Evolutionary conservation across 2,329 filamentous ascomycete genomes (phyloP).

Genomic region (Pestalotiopsis sp.): DNA sequence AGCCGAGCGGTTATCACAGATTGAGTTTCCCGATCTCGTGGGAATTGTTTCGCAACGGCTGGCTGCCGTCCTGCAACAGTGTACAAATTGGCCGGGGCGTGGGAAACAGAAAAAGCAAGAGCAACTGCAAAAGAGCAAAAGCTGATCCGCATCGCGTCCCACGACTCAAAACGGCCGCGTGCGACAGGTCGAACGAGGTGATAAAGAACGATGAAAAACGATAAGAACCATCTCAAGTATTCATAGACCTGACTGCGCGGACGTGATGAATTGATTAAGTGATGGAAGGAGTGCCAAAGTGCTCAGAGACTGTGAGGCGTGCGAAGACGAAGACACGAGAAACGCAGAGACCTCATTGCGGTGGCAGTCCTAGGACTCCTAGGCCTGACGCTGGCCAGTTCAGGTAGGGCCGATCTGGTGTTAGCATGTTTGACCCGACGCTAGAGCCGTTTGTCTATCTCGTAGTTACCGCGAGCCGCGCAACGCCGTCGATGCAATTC

Average conservation of each 20-base stretch:
- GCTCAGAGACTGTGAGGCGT: not conserved
- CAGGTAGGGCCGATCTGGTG: not conserved
- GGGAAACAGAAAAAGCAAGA: not conserved
- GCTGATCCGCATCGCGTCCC: not conserved
- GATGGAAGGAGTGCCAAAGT: no score
- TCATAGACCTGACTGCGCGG: not conserved
- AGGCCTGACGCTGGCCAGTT: not conserved
- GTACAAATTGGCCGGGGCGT: not conserved
- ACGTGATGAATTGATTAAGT: not conserved
- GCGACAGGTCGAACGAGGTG: not conserved
- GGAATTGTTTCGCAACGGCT: not conserved
- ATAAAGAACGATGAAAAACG: not conserved
- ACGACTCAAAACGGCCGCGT: not conserved
- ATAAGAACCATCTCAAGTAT: not conserved
- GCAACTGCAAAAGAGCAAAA: not conserved
- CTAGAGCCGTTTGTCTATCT: no score
- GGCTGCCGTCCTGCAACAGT: not conserved
- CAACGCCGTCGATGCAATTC: no score
- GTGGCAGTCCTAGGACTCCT: not conserved
- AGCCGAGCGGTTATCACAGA: slow-evolving; percentile 1
- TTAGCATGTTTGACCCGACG: not conserved
- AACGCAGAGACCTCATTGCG: not conserved
- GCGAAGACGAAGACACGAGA: not conserved
- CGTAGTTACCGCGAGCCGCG: no score
- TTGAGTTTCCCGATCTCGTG: slow-evolving; percentile 2